Evolutionary conservation across 2,329 filamentous ascomycete species (phyloP).

Genomic region (Microdochium paspali): DNA sequence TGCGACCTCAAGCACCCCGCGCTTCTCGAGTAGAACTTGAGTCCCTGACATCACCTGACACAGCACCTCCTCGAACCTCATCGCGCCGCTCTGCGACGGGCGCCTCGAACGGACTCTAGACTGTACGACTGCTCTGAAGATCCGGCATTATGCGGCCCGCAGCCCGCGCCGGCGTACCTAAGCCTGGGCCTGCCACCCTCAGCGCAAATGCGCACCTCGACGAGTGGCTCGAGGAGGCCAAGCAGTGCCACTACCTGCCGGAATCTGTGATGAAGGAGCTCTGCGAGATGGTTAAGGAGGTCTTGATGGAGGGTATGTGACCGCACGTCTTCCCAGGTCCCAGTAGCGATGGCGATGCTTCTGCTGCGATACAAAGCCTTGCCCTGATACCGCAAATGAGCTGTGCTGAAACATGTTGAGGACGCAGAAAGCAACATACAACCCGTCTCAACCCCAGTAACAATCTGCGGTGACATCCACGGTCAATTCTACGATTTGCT

Average conservation of each 20-base stretch:
- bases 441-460: slow-evolving; percentile 92
- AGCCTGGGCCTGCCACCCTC: slow-evolving; percentile 83
- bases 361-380: slow-evolving; percentile 6
- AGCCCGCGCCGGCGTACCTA: slow-evolving; percentile 51
- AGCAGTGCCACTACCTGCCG: slow-evolving; percentile 93
- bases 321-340: background rate
- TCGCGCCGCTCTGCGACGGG: background rate
- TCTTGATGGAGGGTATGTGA: slow-evolving; percentile 83
- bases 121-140: background rate
- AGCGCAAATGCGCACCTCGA: slow-evolving; percentile 77
- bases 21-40: too few relatives aligned
- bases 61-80: background rate
- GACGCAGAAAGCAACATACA: slow-evolving; percentile 89
- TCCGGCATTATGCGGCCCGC: slow-evolving; percentile 11
- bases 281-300: slow-evolving; percentile 98
- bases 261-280: slow-evolving; percentile 97
- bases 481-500: slow-evolving; percentile 98
- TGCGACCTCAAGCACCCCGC: too few relatives aligned
- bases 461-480: slow-evolving; percentile 95
- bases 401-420: background rate
- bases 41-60: too few relatives aligned
- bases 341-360: background rate
- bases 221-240: slow-evolving; percentile 94
- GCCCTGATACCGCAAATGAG: background rate
- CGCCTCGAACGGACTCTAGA: background rate